Percentiles rank a stretch among this genome's conserved stretches.
These are phyloP conservation scores for Ascochyta lentis DNA, from an alignment of 2,329 filamentous ascomycete species.

Conservation along the genomic window DNA sequence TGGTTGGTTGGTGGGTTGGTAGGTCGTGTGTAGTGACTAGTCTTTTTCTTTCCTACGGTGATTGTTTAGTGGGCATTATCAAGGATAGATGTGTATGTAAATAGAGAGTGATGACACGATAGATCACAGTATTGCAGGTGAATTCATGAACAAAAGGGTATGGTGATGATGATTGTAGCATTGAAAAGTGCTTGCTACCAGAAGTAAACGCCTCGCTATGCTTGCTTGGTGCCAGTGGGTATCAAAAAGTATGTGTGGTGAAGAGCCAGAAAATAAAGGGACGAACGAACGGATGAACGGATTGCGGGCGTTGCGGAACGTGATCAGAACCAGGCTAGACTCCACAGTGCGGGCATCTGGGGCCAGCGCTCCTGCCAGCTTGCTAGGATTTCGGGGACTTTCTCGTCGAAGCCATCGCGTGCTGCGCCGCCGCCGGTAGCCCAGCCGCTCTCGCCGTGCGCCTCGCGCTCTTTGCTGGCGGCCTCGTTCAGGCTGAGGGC, in stretches of 20 bases:
- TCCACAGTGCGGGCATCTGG: constrained; percentile 89
- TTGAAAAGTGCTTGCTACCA: not conserved
- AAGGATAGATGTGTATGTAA: no score
- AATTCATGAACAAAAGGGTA: no score
- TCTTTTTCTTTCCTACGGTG: no score
- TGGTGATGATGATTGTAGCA: no score
- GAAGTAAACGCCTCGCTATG: constrained; percentile 32
- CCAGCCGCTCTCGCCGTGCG: constrained; percentile 69
- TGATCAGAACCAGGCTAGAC: constrained; percentile 83
- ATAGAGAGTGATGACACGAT: no score
- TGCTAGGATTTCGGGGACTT: constrained; percentile 88
- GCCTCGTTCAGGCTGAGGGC: constrained; percentile 83
- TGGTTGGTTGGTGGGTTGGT: no score
- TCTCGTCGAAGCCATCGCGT: constrained; percentile 84
- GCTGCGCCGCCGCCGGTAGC: constrained; percentile 65
- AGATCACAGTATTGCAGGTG: no score
- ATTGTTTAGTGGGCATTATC: no score
- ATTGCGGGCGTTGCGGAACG: not conserved
- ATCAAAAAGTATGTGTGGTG: constrained; percentile 18
- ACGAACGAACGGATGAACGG: not conserved
- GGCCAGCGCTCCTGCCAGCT: constrained; percentile 97
- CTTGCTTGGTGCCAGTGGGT: constrained; percentile 20
- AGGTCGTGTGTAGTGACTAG: no score
- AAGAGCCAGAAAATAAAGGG: no score
- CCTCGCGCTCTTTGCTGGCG: constrained; percentile 76